Evolutionary conservation across 768 basidiomycete genomes (phyloP).

Genomic region (Sutorius australiensis): DNA sequence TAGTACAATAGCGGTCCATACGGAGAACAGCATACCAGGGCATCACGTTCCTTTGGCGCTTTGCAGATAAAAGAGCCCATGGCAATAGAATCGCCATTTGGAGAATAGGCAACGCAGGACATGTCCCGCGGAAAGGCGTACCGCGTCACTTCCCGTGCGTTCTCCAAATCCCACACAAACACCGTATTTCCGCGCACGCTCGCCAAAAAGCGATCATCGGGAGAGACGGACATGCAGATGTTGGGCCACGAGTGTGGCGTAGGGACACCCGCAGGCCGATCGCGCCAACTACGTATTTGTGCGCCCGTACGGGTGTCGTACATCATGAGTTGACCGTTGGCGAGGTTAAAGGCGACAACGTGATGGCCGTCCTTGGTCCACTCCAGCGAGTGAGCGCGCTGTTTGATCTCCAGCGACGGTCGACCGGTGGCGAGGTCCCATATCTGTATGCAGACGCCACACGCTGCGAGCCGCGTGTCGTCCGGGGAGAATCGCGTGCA

Average conservation of each 20-base stretch:
- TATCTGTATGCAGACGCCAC: conserved; percentile 23
- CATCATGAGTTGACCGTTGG: conserved; percentile 25
- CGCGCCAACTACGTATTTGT: conserved; percentile 22
- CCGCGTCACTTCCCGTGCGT: conserved; percentile 11
- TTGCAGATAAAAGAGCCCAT: conserved; percentile 16
- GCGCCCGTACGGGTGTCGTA: conserved; percentile 17
- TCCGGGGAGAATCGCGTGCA: conserved; percentile 27
- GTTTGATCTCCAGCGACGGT: conserved; percentile 24
- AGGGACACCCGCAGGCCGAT: not conserved
- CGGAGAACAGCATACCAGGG: conserved; percentile 4
- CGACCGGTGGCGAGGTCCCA: conserved; percentile 19
- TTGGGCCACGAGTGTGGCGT: conserved; percentile 20
- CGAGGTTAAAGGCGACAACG: conserved; percentile 21
- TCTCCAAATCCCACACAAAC: conserved; percentile 18
- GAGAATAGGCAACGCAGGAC: conserved; percentile 23
- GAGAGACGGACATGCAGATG: conserved; percentile 23
- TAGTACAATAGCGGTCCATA: not conserved
- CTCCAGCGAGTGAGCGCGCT: conserved; percentile 23
- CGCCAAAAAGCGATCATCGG: conserved; percentile 13
- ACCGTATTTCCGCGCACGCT: conserved; percentile 20
- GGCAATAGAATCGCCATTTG: conserved; percentile 18
- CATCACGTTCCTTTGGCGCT: conserved; percentile 7
- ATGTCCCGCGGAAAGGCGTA: conserved; percentile 23
- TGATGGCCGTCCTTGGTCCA: conserved; percentile 21
- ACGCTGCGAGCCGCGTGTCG: conserved; percentile 21